Conservation (phyloP, 768 basidiomycete genomes). For the Mrakia blollopis region DNA sequence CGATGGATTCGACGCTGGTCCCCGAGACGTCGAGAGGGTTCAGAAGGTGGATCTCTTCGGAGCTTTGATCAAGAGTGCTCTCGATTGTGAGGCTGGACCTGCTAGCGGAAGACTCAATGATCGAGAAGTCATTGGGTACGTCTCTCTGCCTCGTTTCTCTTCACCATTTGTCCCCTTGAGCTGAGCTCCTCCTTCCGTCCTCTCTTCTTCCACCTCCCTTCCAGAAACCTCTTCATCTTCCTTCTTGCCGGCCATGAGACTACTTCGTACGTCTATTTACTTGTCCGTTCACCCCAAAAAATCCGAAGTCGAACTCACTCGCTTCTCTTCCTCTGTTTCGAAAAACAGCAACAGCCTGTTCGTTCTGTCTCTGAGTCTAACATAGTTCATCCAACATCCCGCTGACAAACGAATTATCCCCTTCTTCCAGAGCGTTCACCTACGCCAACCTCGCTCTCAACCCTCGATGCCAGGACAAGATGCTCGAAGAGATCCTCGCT, state of each 20-base stretch:
- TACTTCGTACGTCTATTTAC: slow-evolving; percentile 44
- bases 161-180: not conserved
- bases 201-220: not conserved
- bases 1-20: not conserved
- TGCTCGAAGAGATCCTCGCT: slow-evolving; percentile 49
- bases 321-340: not conserved
- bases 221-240: slow-evolving; percentile 47
- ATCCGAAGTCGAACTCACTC: not conserved
- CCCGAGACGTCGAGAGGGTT: not conserved
- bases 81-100: slow-evolving; percentile 11
- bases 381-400: too few relatives aligned
- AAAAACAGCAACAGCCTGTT: not conserved
- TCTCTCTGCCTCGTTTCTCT: too few relatives aligned
- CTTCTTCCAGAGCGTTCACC: slow-evolving; percentile 51
- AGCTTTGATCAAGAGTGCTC: slow-evolving; percentile 15
- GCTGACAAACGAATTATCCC: too few relatives aligned
- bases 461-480: slow-evolving; percentile 52
- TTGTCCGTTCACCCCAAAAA: not conserved
- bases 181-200: not conserved
- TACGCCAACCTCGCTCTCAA: slow-evolving; percentile 51
- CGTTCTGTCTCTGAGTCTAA: not conserved
- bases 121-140: slow-evolving; percentile 30
- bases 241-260: slow-evolving; percentile 62
- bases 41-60: slow-evolving; percentile 25
- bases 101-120: not conserved